Conservation (phyloP, 306 rosid species). For the Amphicarpaea edgeworthii region DNA sequence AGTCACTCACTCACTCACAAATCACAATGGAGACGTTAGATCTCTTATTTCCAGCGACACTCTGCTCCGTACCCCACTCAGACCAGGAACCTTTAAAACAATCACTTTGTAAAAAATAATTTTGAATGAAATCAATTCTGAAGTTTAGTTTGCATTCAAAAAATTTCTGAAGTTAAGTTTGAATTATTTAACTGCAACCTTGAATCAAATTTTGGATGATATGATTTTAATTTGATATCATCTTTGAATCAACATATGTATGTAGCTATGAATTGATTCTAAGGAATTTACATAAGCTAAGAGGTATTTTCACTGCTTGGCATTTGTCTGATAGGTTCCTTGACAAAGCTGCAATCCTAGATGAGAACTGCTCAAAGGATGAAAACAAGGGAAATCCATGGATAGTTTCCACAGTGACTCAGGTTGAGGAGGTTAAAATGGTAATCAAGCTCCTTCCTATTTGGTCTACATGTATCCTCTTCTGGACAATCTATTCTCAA, state of each 20-base stretch:
- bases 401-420: conserved; percentile 79
- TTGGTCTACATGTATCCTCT: conserved; percentile 96
- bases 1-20: neutral
- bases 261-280: neutral
- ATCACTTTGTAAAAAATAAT: too few relatives aligned
- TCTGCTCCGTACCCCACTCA: neutral
- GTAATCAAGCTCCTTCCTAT: conserved; percentile 83
- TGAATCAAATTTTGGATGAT: conserved; percentile 2
- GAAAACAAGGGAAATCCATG: conserved; percentile 62
- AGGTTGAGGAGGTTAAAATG: conserved; percentile 93
- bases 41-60: neutral
- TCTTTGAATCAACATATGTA: neutral
- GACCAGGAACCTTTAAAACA: too few relatives aligned
- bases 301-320: conserved; percentile 22
- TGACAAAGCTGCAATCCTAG: conserved; percentile 92
- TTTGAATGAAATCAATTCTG: too few relatives aligned
- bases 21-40: neutral
- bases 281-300: too few relatives aligned
- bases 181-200: neutral
- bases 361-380: conserved; percentile 48
- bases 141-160: neutral
- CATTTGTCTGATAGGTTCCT: conserved; percentile 63
- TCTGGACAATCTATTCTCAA: conserved; percentile 95
- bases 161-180: too few relatives aligned
- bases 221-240: conserved; percentile 12